A percentile compares a stretch with the other conserved stretches of the same genome.
phyloP scores from a whole-genome alignment of 257 asterid genomes.

The Petrea volubilis region DNA sequence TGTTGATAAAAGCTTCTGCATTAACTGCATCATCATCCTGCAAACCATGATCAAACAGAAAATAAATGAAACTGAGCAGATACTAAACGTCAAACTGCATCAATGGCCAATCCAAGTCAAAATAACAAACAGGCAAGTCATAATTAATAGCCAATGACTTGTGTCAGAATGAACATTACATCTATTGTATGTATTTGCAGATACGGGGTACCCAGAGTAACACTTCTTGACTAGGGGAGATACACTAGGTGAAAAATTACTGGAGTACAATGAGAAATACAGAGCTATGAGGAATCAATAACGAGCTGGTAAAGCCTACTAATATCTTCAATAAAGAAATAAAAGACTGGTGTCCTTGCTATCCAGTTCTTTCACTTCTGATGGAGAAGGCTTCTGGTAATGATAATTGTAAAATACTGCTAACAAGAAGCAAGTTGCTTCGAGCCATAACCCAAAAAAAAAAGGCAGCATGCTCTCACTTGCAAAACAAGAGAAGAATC shows the following conservation, averaged over 20 bases:
- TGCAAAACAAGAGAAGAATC: no score
- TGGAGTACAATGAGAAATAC: not conserved
- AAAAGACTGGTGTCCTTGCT: no score
- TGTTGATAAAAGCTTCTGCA: constrained; percentile 96
- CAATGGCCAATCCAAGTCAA: not conserved
- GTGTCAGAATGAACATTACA: not conserved
- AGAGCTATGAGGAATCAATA: no score
- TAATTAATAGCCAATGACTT: not conserved
- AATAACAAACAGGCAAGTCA: not conserved
- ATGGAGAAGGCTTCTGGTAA: no score
- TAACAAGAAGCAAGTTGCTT: no score
- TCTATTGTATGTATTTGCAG: not conserved
- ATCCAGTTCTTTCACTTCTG: no score
- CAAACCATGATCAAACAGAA: constrained; percentile 16
- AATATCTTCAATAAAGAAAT: no score
- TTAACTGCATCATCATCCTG: constrained; percentile 98
- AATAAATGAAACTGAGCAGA: constrained; percentile 4
- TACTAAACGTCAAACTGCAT: constrained; percentile 8
- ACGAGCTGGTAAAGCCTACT: no score
- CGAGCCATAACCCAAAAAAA: no score
- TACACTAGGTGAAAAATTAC: not conserved
- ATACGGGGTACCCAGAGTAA: not conserved
- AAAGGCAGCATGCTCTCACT: no score
- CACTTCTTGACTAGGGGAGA: not conserved
- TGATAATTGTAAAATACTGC: no score